Conservation (phyloP, 2,329 filamentous ascomycete genomes). For the Botrytis tulipae region DNA sequence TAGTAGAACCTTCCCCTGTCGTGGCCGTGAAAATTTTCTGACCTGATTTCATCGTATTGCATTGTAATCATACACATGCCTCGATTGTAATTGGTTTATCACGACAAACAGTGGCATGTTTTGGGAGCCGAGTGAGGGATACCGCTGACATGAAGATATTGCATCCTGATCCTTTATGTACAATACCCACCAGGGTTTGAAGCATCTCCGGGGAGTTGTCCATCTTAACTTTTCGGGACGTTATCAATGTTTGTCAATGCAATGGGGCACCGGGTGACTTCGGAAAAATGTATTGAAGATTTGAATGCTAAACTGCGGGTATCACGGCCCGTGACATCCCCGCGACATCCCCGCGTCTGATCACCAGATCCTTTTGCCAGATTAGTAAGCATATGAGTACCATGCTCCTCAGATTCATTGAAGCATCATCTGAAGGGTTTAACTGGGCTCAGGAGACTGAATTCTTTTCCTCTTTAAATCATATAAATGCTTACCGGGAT, state of each 20-base stretch:
- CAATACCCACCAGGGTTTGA: neutral
- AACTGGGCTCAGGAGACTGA: accelerated
- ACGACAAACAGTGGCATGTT: neutral
- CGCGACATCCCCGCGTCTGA: neutral
- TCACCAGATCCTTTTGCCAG: too few species aligned
- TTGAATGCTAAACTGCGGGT: neutral
- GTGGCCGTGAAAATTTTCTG: neutral
- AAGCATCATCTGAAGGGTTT: too few species aligned
- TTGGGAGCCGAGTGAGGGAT: neutral
- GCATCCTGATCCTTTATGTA: neutral
- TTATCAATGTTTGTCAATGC: neutral
- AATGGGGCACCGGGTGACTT: neutral
- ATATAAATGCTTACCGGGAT: neutral
- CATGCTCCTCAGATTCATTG: neutral
- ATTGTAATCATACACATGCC: neutral
- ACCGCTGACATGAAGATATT: too few species aligned
- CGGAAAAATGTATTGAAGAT: neutral
- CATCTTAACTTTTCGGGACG: neutral
- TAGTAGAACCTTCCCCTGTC: neutral
- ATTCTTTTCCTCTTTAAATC: neutral
- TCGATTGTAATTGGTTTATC: neutral
- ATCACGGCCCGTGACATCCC: constrained; percentile 8
- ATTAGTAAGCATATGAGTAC: neutral
- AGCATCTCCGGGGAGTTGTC: constrained; percentile 17
- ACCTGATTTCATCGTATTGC: neutral